Conservation (phyloP, 345 rosid species). For the Eucalyptus pauciflora region DNA sequence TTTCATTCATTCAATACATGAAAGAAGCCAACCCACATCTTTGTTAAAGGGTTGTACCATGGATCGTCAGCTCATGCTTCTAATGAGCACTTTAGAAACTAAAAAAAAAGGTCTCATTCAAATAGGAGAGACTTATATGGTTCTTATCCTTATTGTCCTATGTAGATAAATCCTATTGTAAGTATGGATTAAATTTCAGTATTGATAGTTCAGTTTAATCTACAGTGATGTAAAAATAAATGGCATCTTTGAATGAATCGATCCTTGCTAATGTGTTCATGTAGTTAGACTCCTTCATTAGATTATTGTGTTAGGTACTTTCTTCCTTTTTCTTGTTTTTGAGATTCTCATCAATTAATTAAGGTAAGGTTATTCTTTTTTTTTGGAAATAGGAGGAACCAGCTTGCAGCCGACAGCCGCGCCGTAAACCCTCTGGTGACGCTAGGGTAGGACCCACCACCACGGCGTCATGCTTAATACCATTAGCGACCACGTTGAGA, state of each 20-base stretch:
- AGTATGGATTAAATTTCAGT: not conserved
- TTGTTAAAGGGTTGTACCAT: too few relatives aligned
- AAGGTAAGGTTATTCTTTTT: too few relatives aligned
- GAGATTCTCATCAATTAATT: not conserved
- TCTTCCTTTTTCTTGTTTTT: not conserved
- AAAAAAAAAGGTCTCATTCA: not conserved
- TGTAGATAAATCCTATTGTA: not conserved
- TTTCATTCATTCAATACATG: not conserved
- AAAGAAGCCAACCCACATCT: too few relatives aligned
- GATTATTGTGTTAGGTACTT: not conserved
- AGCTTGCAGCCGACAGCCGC: too few relatives aligned
- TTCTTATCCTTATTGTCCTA: not conserved
- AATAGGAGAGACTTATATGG: not conserved
- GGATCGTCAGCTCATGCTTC: too few relatives aligned
- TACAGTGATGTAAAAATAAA: not conserved
- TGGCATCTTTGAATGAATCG: not conserved
- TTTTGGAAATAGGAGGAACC: too few relatives aligned
- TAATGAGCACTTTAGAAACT: too few relatives aligned
- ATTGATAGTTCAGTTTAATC: not conserved
- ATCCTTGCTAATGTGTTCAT: not conserved
- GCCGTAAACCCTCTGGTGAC: too few relatives aligned
- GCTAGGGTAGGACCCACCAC: too few relatives aligned
- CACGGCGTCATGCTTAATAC: too few relatives aligned
- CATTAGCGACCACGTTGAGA: too few relatives aligned
- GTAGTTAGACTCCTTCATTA: not conserved